Conservation (phyloP, 768 basidiomycete species). For the Podaxis pistillaris region DNA sequence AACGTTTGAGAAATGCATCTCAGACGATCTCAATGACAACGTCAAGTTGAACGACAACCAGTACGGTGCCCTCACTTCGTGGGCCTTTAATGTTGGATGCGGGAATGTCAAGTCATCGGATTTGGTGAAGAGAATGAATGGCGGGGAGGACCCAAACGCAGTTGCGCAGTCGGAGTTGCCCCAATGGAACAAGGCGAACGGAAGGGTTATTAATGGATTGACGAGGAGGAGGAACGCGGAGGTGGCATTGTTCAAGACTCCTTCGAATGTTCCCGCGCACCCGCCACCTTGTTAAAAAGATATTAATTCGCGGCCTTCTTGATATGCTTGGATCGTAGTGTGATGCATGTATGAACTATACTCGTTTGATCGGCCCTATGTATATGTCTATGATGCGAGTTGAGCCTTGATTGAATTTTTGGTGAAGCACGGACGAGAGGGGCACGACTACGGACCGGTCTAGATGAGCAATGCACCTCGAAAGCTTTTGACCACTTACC, state of each 20-base stretch:
- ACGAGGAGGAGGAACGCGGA: constrained; percentile 26
- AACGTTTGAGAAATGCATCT: constrained; percentile 24
- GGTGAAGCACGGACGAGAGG: no score
- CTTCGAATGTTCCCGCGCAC: constrained; percentile 25
- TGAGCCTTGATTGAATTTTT: no score
- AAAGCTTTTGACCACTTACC: no score
- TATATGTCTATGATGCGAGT: no score
- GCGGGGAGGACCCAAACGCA: constrained; percentile 28
- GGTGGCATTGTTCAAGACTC: constrained; percentile 29
- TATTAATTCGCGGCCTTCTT: background rate
- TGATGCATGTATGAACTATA: no score
- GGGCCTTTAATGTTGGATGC: constrained; percentile 32
- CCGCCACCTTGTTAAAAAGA: constrained; percentile 20
- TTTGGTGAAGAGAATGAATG: constrained; percentile 27
- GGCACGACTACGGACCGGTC: no score
- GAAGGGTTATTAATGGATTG: constrained; percentile 25
- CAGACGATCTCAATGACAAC: constrained; percentile 19
- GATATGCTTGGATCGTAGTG: no score
- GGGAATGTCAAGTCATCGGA: constrained; percentile 25
- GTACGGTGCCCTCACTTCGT: constrained; percentile 28
- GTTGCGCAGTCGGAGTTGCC: background rate
- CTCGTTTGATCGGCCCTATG: no score
- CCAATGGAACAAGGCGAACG: constrained; percentile 20
- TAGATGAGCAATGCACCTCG: no score
- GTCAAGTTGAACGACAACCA: constrained; percentile 21